Evolutionary conservation across 148 eudicot genomes (phyloP).

Genomic region (Salicornia ramosissima): DNA sequence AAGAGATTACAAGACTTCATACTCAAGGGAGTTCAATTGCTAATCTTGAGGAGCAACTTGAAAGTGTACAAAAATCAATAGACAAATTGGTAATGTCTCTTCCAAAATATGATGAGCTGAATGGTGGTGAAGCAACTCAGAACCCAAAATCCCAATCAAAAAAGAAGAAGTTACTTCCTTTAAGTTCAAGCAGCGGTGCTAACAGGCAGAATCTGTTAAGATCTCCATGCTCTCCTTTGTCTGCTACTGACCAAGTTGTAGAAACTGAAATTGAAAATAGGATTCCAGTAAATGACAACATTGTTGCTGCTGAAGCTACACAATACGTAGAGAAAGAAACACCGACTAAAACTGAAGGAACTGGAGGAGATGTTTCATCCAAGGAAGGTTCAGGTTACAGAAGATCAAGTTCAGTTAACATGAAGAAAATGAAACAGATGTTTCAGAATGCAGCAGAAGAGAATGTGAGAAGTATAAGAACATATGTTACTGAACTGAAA

Average conservation of each 20-base stretch:
- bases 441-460: constrained; percentile 95
- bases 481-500: constrained; percentile 85
- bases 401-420: constrained; percentile 72
- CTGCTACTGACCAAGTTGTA: constrained; percentile 59
- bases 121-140: constrained; percentile 22
- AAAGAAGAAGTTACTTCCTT: constrained; percentile 71
- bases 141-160: constrained; percentile 55
- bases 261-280: constrained; percentile 63
- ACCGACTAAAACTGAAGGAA: constrained; percentile 53
- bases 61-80: constrained; percentile 83
- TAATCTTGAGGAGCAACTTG: constrained; percentile 85
- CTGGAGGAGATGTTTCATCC: constrained; percentile 59
- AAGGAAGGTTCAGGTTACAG: constrained; percentile 72
- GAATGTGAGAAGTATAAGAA: constrained; percentile 77
- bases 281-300: constrained; percentile 45
- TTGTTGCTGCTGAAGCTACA: constrained; percentile 34
- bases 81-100: constrained; percentile 87
- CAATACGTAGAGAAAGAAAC: constrained; percentile 53
- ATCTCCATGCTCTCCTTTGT: constrained; percentile 80
- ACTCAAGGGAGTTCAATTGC: constrained; percentile 90
- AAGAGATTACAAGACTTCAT: constrained; percentile 89
- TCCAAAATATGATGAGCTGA: constrained; percentile 45
- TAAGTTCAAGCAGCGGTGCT: constrained; percentile 57
- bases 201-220: constrained; percentile 51
- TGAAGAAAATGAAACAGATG: constrained; percentile 96